phyloP scores from a whole-genome alignment of 306 rosid species.

The Delonix regia region DNA sequence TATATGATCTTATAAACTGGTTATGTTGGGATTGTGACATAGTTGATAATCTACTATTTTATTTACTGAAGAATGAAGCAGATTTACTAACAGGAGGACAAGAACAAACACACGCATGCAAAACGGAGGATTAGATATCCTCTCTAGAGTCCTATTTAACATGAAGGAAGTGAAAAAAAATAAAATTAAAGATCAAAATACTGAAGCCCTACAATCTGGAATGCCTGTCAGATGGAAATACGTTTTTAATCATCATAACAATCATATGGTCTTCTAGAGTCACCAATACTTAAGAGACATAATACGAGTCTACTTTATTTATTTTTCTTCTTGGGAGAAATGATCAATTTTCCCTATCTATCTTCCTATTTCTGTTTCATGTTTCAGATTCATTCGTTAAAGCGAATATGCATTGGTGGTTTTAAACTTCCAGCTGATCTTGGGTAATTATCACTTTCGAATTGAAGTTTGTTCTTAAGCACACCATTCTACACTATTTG shows the following conservation, averaged over 20 bases:
- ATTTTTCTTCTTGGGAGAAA: constrained; percentile 8
- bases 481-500: neutral
- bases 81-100: neutral
- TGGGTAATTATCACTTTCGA: constrained; percentile 58
- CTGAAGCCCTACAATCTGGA: neutral
- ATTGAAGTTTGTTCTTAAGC: constrained; percentile 13
- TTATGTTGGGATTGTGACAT: neutral
- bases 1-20: constrained; percentile 1
- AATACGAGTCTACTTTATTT: constrained; percentile 5
- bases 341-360: neutral
- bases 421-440: constrained; percentile 90
- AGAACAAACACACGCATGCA: neutral
- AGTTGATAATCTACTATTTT: neutral
- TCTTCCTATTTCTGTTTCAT: constrained; percentile 36
- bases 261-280: neutral
- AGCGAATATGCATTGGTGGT: constrained; percentile 83
- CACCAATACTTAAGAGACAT: neutral
- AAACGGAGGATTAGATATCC: neutral
- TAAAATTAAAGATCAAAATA: neutral
- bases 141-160: neutral
- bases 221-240: neutral
- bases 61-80: neutral
- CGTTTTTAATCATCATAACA: neutral
- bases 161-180: neutral
- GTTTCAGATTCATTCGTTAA: constrained; percentile 81